A percentile compares a stretch with the other conserved stretches of the same genome.
Evolutionary conservation across 768 basidiomycete genomes (phyloP).

Genomic region (Naganishia randhawae): DNA sequence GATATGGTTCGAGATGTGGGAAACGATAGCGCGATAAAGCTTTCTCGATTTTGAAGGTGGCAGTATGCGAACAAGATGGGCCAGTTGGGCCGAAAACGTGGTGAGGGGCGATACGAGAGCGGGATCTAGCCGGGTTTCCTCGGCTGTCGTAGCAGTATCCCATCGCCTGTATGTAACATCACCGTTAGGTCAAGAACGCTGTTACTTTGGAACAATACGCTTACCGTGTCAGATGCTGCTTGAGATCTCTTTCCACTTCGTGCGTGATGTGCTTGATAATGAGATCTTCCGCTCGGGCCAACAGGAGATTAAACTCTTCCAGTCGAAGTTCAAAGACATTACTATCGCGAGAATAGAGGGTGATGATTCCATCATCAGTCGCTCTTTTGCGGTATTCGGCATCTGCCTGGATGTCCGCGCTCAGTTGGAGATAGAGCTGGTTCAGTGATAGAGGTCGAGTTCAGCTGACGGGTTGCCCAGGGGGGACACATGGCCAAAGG

Average conservation of each 20-base stretch:
- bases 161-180: conserved; percentile 45
- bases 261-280: conserved; percentile 73
- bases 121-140: conserved; percentile 57
- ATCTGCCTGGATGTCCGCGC: conserved; percentile 50
- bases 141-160: conserved; percentile 40
- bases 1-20: conserved; percentile 70
- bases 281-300: conserved; percentile 77
- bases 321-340: conserved; percentile 59
- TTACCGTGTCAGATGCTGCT: conserved; percentile 64
- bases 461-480: background rate
- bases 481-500: background rate
- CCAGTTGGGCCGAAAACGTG: conserved; percentile 73
- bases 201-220: conserved; percentile 52
- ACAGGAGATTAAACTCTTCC: conserved; percentile 61
- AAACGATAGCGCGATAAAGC: conserved; percentile 71
- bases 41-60: conserved; percentile 59
- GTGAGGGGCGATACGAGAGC: conserved; percentile 73
- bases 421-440: conserved; percentile 92
- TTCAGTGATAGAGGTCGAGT: background rate
- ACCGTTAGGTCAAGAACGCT: conserved; percentile 28
- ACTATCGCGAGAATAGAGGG: background rate
- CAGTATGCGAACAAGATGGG: conserved; percentile 63
- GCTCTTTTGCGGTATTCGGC: conserved; percentile 20
- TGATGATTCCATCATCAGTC: conserved; percentile 19
- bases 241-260: conserved; percentile 74